Percentiles rank a stretch among this genome's conserved stretches.
Evolutionary conservation across 1,139 yeast genomes (phyloP).

Genomic region (Magnusiomyces ingens): DNA sequence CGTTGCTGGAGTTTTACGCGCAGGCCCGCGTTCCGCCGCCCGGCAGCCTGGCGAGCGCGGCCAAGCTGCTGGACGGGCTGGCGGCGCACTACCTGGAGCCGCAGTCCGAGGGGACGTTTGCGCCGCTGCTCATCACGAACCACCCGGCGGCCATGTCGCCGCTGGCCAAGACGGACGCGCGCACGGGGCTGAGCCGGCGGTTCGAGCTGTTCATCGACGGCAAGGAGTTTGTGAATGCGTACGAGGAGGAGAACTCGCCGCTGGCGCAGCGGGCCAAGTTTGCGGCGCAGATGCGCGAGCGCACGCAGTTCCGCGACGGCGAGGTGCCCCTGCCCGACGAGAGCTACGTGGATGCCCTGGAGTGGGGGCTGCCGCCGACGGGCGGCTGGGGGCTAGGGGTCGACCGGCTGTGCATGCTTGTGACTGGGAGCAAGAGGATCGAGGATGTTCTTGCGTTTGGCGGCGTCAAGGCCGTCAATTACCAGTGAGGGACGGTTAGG

Average conservation of each 20-base stretch:
- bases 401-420: constrained; percentile 78
- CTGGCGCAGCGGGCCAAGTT: constrained; percentile 58
- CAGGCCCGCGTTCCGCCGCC: constrained; percentile 56
- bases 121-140: constrained; percentile 69
- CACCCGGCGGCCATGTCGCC: constrained; percentile 88
- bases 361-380: constrained; percentile 93
- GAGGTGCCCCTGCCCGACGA: constrained; percentile 70
- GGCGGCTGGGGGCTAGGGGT: constrained; percentile 98
- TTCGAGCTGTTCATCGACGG: constrained; percentile 82
- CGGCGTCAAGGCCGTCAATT: constrained; percentile 57
- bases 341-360: constrained; percentile 66
- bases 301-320: constrained; percentile 43
- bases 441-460: constrained; percentile 84
- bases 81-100: constrained; percentile 64
- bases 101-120: constrained; percentile 33
- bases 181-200: constrained; percentile 41
- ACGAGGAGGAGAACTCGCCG: constrained; percentile 94
- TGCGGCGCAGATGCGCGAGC: constrained; percentile 45
- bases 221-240: constrained; percentile 83
- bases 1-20: constrained; percentile 27
- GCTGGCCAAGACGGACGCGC: constrained; percentile 57
- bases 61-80: constrained; percentile 61
- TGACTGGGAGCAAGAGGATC: constrained; percentile 58
- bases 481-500: constrained; percentile 20
- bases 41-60: constrained; percentile 32